Base-by-base conservation (phyloP, 2,329 filamentous ascomycete genomes). In the Tolypocladium sp. region DNA sequence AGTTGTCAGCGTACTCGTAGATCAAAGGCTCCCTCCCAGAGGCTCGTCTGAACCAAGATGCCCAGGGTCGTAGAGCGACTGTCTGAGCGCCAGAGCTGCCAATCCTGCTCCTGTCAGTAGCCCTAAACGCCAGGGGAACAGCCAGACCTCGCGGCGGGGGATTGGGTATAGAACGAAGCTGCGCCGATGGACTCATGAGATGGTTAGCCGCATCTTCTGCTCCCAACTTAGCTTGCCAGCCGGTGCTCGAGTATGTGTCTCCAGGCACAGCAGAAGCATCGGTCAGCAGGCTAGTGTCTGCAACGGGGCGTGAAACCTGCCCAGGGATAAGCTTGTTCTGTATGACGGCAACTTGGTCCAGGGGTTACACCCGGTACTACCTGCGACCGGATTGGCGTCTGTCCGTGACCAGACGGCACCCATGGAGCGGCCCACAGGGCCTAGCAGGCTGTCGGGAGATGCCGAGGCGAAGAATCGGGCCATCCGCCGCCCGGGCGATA, bases 241-340 rank as follows among this genome's bases (percentile, higher is more conserved):
- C 44, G 22, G 30, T 22, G 27, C 49, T 33, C 9, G 30, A 30
- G 17, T 30, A 52, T 33, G 49, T 37, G 49, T 37, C 20, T 3
- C 49, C 22, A 35, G 30, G 49, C 27, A 52, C 49, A 53, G 49
- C 49, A 53, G 30, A 15, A 4, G 46, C 46, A 51, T 33, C 46
- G 46, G 49, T 53, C 49, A 53, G 20, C 49, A 35, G 49, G 49
- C 44, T 53, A 30, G 49, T 37, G 49, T 58, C 59, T 63, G 61
- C 61, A 62, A 60, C 61, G 58, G 61, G 61, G 57, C 57, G 58
- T 63, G 62, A 66, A 65, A 66, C 60, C 41, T 38, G 33, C 30
- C 55, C 57, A 62, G 59, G 59, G 46, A 59, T 51, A 42, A 42
- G 57, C 38, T 53, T 55, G 52, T 55, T 54, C 53, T 56, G 59